phyloP scores from a whole-genome alignment of 2,329 filamentous ascomycete genomes.

The Colletotrichum salicis region DNA sequence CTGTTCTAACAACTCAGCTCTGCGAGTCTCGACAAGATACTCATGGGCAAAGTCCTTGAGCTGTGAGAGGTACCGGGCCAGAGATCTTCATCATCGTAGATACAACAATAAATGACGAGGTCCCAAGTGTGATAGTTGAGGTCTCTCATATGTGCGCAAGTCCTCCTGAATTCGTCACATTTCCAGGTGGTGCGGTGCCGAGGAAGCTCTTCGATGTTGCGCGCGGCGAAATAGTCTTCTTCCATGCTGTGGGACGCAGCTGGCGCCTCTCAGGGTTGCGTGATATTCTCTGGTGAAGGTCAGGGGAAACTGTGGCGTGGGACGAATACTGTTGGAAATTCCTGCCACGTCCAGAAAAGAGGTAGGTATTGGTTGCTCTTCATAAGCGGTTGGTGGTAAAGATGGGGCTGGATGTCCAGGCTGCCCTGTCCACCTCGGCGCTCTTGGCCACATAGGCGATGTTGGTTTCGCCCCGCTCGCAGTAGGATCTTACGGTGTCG shows the following conservation, averaged over 20 bases:
- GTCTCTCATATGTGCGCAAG: not conserved
- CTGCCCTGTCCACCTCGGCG: too few relatives aligned
- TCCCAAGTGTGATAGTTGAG: conserved; percentile 34
- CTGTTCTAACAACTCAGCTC: conserved; percentile 9
- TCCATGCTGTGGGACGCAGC: not conserved
- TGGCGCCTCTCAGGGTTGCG: too few relatives aligned
- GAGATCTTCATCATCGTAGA: conserved; percentile 31
- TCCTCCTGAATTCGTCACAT: not conserved
- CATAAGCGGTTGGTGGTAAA: too few relatives aligned
- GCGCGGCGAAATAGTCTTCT: not conserved
- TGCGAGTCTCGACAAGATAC: not conserved
- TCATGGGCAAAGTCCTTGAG: not conserved
- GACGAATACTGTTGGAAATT: too few relatives aligned
- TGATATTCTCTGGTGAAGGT: too few relatives aligned
- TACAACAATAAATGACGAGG: conserved; percentile 37
- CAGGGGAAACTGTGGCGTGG: too few relatives aligned
- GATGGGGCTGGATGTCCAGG: too few relatives aligned
- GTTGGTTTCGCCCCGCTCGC: too few relatives aligned
- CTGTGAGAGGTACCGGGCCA: conserved; percentile 17
- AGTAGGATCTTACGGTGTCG: too few relatives aligned
- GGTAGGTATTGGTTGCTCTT: too few relatives aligned
- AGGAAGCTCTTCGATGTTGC: conserved; percentile 1
- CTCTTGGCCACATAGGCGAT: too few relatives aligned
- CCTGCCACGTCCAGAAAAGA: too few relatives aligned
- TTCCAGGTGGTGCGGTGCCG: not conserved